Evolutionary conservation across 495 filamentous ascomycete genomes (phyloP), one percentile per base, ranked within the genome.

Genomic region (Penicillium dipodomyicola): DNA sequence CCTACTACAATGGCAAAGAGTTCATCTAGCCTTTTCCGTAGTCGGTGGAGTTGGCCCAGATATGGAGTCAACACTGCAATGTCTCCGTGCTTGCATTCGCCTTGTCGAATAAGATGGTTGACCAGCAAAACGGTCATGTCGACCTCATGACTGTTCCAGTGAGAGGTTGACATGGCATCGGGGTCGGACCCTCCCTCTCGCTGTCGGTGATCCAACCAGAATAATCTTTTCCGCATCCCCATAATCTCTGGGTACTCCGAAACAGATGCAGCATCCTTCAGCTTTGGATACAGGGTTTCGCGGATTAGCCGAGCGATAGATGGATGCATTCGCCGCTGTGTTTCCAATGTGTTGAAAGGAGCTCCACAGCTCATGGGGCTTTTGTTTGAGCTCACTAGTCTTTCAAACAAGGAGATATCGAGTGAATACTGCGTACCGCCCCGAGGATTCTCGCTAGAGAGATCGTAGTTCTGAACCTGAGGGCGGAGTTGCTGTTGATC

Each of bases 51-150:
- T 62, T 96, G 90, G 10, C 87, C 86, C 8, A 86, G 67, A 61
- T 92, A 91, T 0, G 88, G 91, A 2, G 90, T 92, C 1, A 95
- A 59, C 9, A 96, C 83, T 3, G 90, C 88, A 65, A 96, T 92
- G 48, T 95, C 88, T 0, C 77, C 75, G 1, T 63, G 70, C 35
- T 63, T n/a, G 59, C 93, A 93, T 2, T 61, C 62, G 4, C 88
- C 87, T 61, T 95, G 90, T 1, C 74, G 73, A n/a, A 90, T 71
- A 9, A 96, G 77, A 68, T 96, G 89, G 3, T 78, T 78, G 3
- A 94, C 85, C 1, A 95, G 70, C 10, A 83, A 75, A 37, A 77
- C 72, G 0, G 79, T 77, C 80, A 94, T 84, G 1, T 85, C 74
- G 4, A 90, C 72, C 65, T 96, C 91, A 42, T 75, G 84, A 5